These are phyloP conservation scores for Cercospora brassicicola DNA, from an alignment of 2,329 filamentous ascomycete genomes.

Conservation along the genomic window DNA sequence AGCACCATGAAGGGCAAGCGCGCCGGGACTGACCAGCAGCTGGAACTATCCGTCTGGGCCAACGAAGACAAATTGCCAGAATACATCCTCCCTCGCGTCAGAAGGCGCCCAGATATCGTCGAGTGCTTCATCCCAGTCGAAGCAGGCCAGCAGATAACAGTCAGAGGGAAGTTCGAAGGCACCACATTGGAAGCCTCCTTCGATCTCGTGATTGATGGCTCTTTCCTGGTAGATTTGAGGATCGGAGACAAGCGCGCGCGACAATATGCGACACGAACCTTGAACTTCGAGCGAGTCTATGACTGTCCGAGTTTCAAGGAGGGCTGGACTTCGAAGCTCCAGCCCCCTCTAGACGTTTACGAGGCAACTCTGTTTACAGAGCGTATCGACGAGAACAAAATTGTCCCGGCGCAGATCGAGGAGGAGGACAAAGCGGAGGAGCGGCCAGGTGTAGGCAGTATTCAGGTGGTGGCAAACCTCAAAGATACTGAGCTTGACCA, in stretches of 20 bases:
- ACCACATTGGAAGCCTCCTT: slow-evolving; percentile 35
- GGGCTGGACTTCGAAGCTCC: slow-evolving; percentile 5
- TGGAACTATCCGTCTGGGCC: slow-evolving; percentile 35
- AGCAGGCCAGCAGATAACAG: slow-evolving; percentile 35
- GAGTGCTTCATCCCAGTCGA: slow-evolving; percentile 42
- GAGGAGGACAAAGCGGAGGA: not conserved
- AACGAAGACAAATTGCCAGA: slow-evolving; percentile 36
- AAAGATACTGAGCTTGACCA: slow-evolving; percentile 5
- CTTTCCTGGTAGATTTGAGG: slow-evolving; percentile 28
- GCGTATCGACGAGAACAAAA: slow-evolving; percentile 9
- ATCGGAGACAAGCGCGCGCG: slow-evolving; percentile 26
- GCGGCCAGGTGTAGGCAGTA: slow-evolving; percentile 17
- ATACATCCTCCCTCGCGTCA: slow-evolving; percentile 36
- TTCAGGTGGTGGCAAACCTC: slow-evolving; percentile 14
- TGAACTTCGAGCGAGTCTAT: slow-evolving; percentile 25
- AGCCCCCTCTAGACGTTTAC: slow-evolving; percentile 19
- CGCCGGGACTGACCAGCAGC: slow-evolving; percentile 38
- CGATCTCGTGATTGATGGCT: slow-evolving; percentile 45
- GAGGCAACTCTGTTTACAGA: slow-evolving; percentile 30
- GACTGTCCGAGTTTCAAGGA: slow-evolving; percentile 3
- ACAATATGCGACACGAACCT: slow-evolving; percentile 19
- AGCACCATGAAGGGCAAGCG: slow-evolving; percentile 42
- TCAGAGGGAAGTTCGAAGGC: slow-evolving; percentile 39
- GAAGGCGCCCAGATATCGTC: slow-evolving; percentile 33
- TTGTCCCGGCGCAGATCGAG: not conserved